Percentiles rank a stretch among this genome's conserved stretches.
Evolutionary conservation across 1,284 basidiomycete genomes (phyloP).

Genomic region (Moesziomyces sp.): DNA sequence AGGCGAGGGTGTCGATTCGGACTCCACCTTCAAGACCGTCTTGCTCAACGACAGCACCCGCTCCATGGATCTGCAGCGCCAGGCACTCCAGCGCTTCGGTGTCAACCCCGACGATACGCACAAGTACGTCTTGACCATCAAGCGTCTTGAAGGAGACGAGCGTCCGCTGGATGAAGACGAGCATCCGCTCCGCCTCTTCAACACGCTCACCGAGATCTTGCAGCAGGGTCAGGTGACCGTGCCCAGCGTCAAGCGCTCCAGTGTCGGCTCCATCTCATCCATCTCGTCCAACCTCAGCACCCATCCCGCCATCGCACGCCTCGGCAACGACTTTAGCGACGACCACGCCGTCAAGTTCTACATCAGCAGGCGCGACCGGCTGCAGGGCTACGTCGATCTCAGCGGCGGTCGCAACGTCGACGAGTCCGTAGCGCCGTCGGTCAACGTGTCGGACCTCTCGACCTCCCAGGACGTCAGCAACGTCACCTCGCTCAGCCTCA

Average conservation of each 20-base stretch:
- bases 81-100: slow-evolving; percentile 92
- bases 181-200: slow-evolving; percentile 86
- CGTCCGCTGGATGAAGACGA: slow-evolving; percentile 78
- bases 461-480: slow-evolving; percentile 45
- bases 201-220: slow-evolving; percentile 76
- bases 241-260: slow-evolving; percentile 81
- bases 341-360: slow-evolving; percentile 97
- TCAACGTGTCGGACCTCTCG: slow-evolving; percentile 28
- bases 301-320: slow-evolving; percentile 90
- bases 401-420: slow-evolving; percentile 18
- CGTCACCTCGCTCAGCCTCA: slow-evolving; percentile 30
- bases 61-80: slow-evolving; percentile 82
- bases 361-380: slow-evolving; percentile 73
- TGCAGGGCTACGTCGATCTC: slow-evolving; percentile 39
- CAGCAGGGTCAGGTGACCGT: slow-evolving; percentile 72
- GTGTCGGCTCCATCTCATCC: slow-evolving; percentile 90
- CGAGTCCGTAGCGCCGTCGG: slow-evolving; percentile 28
- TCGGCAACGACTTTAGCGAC: slow-evolving; percentile 94
- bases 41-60: slow-evolving; percentile 87
- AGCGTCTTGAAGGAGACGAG: slow-evolving; percentile 85
- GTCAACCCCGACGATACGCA: slow-evolving; percentile 71
- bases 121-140: slow-evolving; percentile 86
- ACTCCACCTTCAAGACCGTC: slow-evolving; percentile 97
- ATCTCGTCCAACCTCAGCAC: slow-evolving; percentile 88
- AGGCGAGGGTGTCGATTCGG: slow-evolving; percentile 80